Evolutionary conservation across 2,329 filamentous ascomycete genomes (phyloP), one percentile per base, ranked within the genome.

Genomic region (Penicillium sp.): DNA sequence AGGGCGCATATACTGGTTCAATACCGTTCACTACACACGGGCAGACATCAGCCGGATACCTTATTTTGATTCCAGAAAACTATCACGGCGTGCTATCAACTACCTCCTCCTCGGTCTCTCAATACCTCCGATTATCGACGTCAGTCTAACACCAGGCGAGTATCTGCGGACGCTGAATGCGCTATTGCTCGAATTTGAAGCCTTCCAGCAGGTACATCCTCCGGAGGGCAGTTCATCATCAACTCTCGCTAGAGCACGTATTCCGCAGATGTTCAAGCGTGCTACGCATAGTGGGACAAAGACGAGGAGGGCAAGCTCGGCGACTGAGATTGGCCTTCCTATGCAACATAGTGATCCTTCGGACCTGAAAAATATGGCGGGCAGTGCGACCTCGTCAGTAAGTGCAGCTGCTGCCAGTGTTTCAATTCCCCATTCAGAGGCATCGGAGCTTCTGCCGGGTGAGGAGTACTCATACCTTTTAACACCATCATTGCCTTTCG

Each of bases 1-100:
- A 79, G 93, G 94, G 64, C 89, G 92, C 62, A 89, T 97, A 47
- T 98, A 96, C 82, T 98, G 95, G 93, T 97, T 98, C 83, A 97
- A 97, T 79, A 97, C 95, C 0, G 87, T 97, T 64, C 90, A 96
- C 73, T 97, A 97, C 78, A 91, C 93, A 67, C 91, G 92, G 71
- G 78, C 86, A 31, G 92, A 97, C 76, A 84, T 98, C 38, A 82
- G 86, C 56, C 89, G 90, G 72, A 90, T 97, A 82, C 89, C 94
- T 50, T 96, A 92, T 74, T 94, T 96, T 74, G 91, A 96, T 62
- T 82, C 88, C 4, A 88, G 91, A 66, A 95, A 94, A 74, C 87
- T 97, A 53, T 90, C 92, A 64, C 90, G 93, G 62, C 91, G 95
- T 69, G 94, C 95, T 41, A 96, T 93, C 56, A 97, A 97, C 76